Evolutionary conservation across 441 rosid genomes (phyloP).

Genomic region (Metrosideros polymorpha): DNA sequence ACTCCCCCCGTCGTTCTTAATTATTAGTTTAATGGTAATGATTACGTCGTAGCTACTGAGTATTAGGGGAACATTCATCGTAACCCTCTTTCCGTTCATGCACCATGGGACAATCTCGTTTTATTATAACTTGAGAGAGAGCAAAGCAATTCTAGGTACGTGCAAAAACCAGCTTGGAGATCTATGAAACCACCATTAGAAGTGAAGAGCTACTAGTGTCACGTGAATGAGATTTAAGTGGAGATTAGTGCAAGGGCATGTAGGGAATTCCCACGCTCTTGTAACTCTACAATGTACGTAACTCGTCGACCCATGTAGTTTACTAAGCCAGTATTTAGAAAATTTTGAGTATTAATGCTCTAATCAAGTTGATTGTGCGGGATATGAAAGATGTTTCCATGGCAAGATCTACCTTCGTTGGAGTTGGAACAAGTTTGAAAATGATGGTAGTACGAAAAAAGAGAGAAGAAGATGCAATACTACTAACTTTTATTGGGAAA

Average conservation of each 20-base stretch:
- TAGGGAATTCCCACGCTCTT: slow-evolving; percentile 7
- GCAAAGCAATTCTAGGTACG: not conserved
- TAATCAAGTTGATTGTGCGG: too few relatives aligned
- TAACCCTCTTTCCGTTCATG: not conserved
- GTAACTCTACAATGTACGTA: not conserved
- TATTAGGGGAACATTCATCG: not conserved
- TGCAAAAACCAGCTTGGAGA: not conserved
- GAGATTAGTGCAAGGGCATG: not conserved
- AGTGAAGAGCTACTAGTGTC: not conserved
- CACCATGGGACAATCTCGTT: not conserved
- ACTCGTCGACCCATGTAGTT: not conserved
- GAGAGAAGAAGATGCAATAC: not conserved
- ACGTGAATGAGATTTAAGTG: not conserved
- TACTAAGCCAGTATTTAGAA: not conserved
- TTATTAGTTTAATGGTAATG: not conserved
- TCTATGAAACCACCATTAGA: not conserved
- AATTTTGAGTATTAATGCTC: too few relatives aligned
- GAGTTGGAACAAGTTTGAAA: too few relatives aligned
- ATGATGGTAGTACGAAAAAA: too few relatives aligned
- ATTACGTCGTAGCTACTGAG: not conserved
- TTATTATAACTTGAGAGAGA: not conserved
- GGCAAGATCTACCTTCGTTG: not conserved
- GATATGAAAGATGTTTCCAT: too few relatives aligned
- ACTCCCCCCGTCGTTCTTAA: not conserved
- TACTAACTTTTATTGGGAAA: too few relatives aligned